A percentile compares a stretch with the other conserved stretches of the same genome.
These are phyloP conservation scores for Cryptosporidium viatorum DNA, from an alignment of 169 alveolate genomes.

Conservation along the genomic window DNA sequence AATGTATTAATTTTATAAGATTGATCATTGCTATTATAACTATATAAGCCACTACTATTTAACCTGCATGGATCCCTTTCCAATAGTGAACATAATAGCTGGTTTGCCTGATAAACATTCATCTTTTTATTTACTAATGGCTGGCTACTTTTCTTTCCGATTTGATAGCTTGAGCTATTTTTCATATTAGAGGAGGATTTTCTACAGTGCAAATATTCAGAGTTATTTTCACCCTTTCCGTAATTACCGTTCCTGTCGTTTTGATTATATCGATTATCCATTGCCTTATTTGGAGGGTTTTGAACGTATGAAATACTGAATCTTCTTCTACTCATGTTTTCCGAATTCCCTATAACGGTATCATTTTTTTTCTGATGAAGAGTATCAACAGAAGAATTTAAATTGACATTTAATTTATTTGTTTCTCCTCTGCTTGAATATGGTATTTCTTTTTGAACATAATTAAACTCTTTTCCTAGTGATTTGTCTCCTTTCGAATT, in stretches of 20 bases:
- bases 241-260: not conserved
- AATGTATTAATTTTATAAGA: constrained; percentile 65
- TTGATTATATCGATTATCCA: constrained; percentile 8
- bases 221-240: not conserved
- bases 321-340: constrained; percentile 54
- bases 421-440: not conserved
- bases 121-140: constrained; percentile 30
- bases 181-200: constrained; percentile 16
- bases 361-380: not conserved
- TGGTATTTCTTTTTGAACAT: constrained; percentile 24
- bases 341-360: not conserved
- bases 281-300: not conserved
- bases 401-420: constrained; percentile 2
- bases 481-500: constrained; percentile 15
- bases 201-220: constrained; percentile 1
- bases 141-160: not conserved
- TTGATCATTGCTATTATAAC: constrained; percentile 66
- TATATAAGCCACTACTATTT: constrained; percentile 64
- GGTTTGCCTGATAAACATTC: constrained; percentile 70
- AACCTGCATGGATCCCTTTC: constrained; percentile 66
- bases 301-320: constrained; percentile 67
- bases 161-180: constrained; percentile 4
- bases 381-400: not conserved
- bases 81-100: constrained; percentile 46
- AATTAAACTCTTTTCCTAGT: constrained; percentile 49